Evolutionary conservation across 2,329 filamentous ascomycete species (phyloP), one percentile per base, ranked within the genome.

Genomic region (Coleophoma cylindrospora): DNA sequence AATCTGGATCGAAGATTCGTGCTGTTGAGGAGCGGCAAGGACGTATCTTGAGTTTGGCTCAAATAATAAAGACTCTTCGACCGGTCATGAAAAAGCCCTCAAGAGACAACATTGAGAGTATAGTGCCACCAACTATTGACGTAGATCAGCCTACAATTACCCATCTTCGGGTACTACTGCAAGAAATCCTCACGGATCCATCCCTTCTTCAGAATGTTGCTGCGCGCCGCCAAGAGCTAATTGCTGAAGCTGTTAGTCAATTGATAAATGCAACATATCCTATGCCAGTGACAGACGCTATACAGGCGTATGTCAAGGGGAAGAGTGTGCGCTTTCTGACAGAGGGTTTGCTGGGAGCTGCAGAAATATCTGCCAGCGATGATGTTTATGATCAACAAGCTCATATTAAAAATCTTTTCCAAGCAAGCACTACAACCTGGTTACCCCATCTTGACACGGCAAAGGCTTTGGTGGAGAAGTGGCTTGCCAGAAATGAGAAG

Each of bases 161-260:
- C 3, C 13, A n/a, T 17, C 13, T n/a, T 14, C 5, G 13, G 13
- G 36, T 38, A 12, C 14, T n/a, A 38, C 14, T n/a, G 12, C 15
- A n/a, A n/a, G 36, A 38, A 14, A 38, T n/a, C 15, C 19, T 32
- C 13, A 19, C 41, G 10, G 32, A 44, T 27, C n/a, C 21, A 8
- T 27, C 32, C 12, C n/a, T 44, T 19, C 19, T 27, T 5, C 19
- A 68, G 41, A 61, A 62, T 0, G 72, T 69, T 0, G 69, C 69
- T 2, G 79, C 75, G 54, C 74, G 86, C 17, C 79, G 80, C 21
- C 82, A 81, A 0, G 85, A 88, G 50, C 71, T 87, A 19, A 74
- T 87, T 4, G 80, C 81, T 22, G 82, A 86, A 58, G 80, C 81
- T 0, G 74, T 75, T 13, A 77, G 80, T 57, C 72, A 70, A n/a